Evolutionary conservation across 305 asterid genomes (phyloP), one percentile per base, ranked within the genome.

Genomic region (Ilex paraguariensis): DNA sequence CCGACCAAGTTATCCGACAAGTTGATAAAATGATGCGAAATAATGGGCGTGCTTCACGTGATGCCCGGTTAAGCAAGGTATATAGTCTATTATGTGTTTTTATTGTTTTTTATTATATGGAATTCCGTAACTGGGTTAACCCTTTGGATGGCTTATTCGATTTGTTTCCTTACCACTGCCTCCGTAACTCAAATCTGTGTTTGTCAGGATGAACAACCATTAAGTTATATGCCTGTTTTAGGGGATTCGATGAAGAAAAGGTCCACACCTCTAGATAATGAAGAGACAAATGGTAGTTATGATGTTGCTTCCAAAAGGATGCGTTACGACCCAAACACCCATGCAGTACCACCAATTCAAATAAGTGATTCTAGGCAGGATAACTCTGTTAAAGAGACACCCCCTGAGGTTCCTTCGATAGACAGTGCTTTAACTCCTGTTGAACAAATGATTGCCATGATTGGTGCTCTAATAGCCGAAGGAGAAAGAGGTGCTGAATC

Each of bases 401-500:
- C 91, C 33, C 75, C 87, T 45, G 77, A 75, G 70, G 77, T 62
- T 68, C 77, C 87, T 70, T 65, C 71, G 57, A 60, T 85, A 55
- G 87, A 76, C 73, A 84, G 73, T 59, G 88, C 79, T 65, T 64
- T 88, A 64, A 83, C 74, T 55, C 92, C 93, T 28, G 96, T 88
- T 45, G 97, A 91, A 62, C 95, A 94, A 75, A 90, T 90, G 93
- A 86, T 90, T 74, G 77, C 83, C 56, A 79, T 88, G 98, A 94
- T 94, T 78, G 95, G 90, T 75, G 98, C 96, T 73, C 70, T 94
- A 60, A 84, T 94, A 63, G 97, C 96, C 52, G 99, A 90, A 85
- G 99, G 99, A 64, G 98, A 94, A 75, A 82, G 90, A 70, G 99
- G 96, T 67, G 88, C 81, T 50, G 85, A 87, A 57, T 87, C 98